These are phyloP conservation scores for Zelonia costaricensis DNA, from an alignment of 208 protist species.

Conservation along the genomic window DNA sequence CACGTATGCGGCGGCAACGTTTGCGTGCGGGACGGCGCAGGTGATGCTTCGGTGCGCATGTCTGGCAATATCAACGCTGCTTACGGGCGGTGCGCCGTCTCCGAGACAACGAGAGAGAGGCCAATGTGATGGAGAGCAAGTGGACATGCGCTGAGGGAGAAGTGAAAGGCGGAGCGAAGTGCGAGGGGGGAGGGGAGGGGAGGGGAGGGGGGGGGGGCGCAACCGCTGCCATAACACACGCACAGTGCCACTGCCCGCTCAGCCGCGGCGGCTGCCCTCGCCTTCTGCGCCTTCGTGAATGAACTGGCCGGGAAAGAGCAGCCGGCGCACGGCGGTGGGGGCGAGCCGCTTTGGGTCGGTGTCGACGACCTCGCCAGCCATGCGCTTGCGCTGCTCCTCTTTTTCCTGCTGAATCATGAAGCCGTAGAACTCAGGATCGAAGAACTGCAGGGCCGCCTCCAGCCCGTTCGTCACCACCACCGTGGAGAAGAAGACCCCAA, in stretches of 20 bases:
- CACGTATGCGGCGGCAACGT: no score
- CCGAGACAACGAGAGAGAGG: no score
- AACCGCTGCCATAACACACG: neutral
- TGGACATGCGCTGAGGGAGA: neutral
- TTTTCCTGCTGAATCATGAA: constrained; percentile 78
- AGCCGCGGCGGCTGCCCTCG: no score
- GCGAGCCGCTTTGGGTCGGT: constrained; percentile 80
- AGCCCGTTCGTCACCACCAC: constrained; percentile 54
- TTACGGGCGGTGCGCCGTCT: no score
- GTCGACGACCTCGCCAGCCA: constrained; percentile 59
- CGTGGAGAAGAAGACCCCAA: constrained; percentile 54
- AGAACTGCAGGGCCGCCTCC: constrained; percentile 62
- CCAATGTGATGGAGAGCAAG: neutral
- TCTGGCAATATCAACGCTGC: no score
- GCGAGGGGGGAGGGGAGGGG: neutral
- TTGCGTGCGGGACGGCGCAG: no score
- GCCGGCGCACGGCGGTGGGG: constrained; percentile 55
- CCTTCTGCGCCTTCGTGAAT: constrained; percentile 44
- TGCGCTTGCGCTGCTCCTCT: constrained; percentile 51
- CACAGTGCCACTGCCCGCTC: neutral
- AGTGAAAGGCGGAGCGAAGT: neutral
- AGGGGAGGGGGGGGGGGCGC: neutral
- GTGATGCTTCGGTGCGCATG: no score
- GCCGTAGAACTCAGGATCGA: constrained; percentile 78
- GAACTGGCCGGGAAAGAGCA: constrained; percentile 74